Evolutionary conservation across 2,329 filamentous ascomycete species (phyloP).

Genomic region (Fusarium drepaniforme): DNA sequence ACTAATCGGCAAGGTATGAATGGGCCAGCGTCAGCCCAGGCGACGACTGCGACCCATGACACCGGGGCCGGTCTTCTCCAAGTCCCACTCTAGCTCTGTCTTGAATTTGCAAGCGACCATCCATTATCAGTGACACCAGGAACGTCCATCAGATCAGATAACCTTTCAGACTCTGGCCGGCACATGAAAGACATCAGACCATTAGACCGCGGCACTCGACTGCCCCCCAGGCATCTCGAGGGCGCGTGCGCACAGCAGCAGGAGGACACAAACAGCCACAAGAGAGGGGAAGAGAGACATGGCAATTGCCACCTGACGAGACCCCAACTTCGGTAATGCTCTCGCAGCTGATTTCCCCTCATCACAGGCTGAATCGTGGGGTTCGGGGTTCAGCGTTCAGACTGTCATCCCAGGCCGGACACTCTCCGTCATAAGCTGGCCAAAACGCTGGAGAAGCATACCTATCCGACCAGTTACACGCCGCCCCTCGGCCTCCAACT

Average conservation of each 20-base stretch:
- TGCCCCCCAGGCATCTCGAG: neutral
- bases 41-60: conserved; percentile 31
- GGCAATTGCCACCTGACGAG: conserved; percentile 22
- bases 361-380: conserved; percentile 23
- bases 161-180: conserved; percentile 12
- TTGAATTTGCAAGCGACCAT: neutral
- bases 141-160: conserved; percentile 5
- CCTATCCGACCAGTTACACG: conserved; percentile 35
- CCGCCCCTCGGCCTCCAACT: conserved; percentile 34
- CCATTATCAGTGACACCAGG: neutral
- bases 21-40: conserved; percentile 18
- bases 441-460: conserved; percentile 15
- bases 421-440: conserved; percentile 27
- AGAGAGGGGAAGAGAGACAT: conserved; percentile 1
- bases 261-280: conserved; percentile 17
- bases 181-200: conserved; percentile 31
- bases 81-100: conserved; percentile 17
- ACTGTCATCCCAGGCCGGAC: conserved; percentile 8
- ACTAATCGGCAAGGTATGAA: conserved; percentile 11
- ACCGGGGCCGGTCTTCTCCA: conserved; percentile 11
- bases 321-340: conserved; percentile 5
- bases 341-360: conserved; percentile 24
- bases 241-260: conserved; percentile 2
- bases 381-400: conserved; percentile 20
- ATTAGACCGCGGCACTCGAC: conserved; percentile 25